Percentiles rank a stretch among this genome's conserved stretches.
Conservation (phyloP, 768 basidiomycete species). For the Cantharellus anzutake region DNA sequence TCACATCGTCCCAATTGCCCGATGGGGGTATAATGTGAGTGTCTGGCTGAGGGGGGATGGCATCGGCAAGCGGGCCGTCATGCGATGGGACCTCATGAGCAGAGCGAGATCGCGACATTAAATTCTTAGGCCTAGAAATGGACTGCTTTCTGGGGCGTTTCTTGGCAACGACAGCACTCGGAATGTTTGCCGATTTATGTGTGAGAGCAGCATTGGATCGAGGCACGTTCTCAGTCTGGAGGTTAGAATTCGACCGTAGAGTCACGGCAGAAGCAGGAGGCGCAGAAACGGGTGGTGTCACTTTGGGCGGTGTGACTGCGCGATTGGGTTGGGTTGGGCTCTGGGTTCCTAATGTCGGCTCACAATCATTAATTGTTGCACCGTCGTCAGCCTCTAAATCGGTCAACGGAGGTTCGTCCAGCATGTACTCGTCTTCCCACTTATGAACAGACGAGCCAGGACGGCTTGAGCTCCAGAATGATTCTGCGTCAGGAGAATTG, state of each 20-base stretch:
- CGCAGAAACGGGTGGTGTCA: background rate
- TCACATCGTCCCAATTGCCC: slow-evolving; percentile 80
- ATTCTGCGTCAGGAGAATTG: background rate
- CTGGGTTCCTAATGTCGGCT: background rate
- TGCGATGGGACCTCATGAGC: background rate
- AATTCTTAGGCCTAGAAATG: background rate
- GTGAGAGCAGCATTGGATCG: background rate
- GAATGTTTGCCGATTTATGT: background rate
- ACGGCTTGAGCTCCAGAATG: background rate
- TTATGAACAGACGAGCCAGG: background rate
- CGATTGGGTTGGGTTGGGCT: background rate
- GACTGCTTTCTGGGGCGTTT: background rate
- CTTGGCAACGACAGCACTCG: background rate
- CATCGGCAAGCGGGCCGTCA: slow-evolving; percentile 29
- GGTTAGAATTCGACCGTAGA: background rate
- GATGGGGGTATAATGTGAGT: slow-evolving; percentile 27
- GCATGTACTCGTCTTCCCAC: slow-evolving; percentile 20
- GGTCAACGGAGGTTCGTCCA: slow-evolving; percentile 59
- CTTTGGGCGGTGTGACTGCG: background rate
- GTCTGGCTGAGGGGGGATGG: slow-evolving; percentile 71
- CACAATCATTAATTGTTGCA: background rate
- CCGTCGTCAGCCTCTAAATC: slow-evolving; percentile 40
- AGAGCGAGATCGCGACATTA: background rate
- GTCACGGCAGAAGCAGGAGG: background rate
- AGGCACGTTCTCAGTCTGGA: background rate